Evolutionary conservation across 129 eudicot species (phyloP), one percentile per base, ranked within the genome.

Genomic region (Logfia minima): DNA sequence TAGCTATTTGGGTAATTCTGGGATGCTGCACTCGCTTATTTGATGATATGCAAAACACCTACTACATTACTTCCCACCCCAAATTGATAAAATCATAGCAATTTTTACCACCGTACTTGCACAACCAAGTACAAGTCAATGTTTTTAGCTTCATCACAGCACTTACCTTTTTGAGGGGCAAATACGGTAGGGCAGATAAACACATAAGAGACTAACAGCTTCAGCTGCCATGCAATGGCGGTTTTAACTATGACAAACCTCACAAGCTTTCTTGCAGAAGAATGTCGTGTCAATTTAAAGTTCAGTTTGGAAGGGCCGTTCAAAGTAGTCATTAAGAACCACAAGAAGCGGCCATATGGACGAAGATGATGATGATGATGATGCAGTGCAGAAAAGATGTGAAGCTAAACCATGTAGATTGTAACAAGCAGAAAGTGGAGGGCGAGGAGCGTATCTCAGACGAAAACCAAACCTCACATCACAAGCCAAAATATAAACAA

Each of bases 381-480:
- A 74, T 60, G 77, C 52, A 21, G 68, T 74, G 78, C 58, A 74
- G 78, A 59, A 32, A 59, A 56, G 68, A 74, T 16, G 70, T 32
- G 48, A 31, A 31, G 70, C 70, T 66, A 16, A 22, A 61, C 66
- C 17, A 9, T 61, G 76, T n/a, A 72, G 76, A 51, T 29, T 72
- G n/a, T 48, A 72, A 72, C 29, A 72, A 52, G 76, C 48, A 58
- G 77, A 74, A 22, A 72, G 66, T 72, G 48, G 66, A 56, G 55
- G 21, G 66, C 34, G 67, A 56, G 59, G 55, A 34, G 6, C 70
- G 63, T 16, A 65, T 65, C 78, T 23, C 28, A 45, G 21, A n/a
- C 55, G 78, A 59, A 35, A 74, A 74, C 71, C 79, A 60, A 62
- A 75, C 79, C 79, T 75, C 79, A 62, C 71, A 60, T 24, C 70